These are phyloP conservation scores for Verticillium alfalfae DNA, from an alignment of 2,329 filamentous ascomycete species.

Conservation along the genomic window DNA sequence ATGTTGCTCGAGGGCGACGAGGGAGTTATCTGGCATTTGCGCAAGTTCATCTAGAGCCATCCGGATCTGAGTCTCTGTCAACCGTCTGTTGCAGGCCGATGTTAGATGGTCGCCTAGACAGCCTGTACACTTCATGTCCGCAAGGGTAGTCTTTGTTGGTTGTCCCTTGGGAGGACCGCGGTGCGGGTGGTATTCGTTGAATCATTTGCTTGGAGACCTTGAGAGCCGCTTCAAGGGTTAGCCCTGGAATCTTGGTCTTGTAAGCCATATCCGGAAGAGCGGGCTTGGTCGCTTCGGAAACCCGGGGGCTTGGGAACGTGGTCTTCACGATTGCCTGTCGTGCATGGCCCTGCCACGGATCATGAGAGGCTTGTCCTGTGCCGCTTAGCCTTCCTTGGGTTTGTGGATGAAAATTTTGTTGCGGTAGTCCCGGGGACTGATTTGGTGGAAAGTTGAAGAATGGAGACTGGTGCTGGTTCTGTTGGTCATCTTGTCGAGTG, in stretches of 20 bases:
- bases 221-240: not conserved
- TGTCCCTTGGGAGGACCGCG: not conserved
- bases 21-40: not conserved
- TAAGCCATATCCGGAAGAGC: not conserved
- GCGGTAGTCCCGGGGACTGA: not conserved
- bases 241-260: not conserved
- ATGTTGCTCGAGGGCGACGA: not conserved
- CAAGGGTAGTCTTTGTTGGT: not conserved
- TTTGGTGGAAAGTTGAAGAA: not conserved
- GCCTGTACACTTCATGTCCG: not conserved
- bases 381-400: not conserved
- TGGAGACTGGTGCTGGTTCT: not conserved
- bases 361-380: not conserved
- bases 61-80: constrained; percentile 6
- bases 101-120: not conserved
- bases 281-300: not conserved
- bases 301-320: not conserved
- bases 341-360: not conserved
- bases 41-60: constrained; percentile 8
- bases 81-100: not conserved
- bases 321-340: too few relatives aligned
- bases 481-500: not conserved
- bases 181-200: not conserved
- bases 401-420: not conserved
- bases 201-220: not conserved